Evolutionary conservation across 805 yeast species (phyloP), one percentile per base, ranked within the genome.

Genomic region (Kluyveromyces siamensis): DNA sequence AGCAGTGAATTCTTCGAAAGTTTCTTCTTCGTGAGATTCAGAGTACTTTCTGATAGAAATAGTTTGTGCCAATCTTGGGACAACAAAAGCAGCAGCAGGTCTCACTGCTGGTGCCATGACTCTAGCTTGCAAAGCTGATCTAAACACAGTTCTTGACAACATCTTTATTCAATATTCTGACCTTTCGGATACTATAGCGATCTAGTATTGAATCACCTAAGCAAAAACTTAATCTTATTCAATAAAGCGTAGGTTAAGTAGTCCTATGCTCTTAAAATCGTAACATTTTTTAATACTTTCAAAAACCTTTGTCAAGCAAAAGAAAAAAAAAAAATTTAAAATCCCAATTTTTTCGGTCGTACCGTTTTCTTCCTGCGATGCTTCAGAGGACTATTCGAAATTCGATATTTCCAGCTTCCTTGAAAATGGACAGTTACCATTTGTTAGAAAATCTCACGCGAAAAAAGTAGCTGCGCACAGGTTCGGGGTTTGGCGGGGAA

Each of bases 1-100:
- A 54, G 65, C 77, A 48, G 96, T 87, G 77, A 88, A 89, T 74
- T 90, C 96, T 73, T 89, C 97, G 58, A 87, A 90, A 48, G 96
- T 81, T 75, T 89, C 97, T 68, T 87, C 96, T 57, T 83, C 87
- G 67, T 87, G 95, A 58, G 75, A 83, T 50, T 74, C 77, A 48
- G 95, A 84, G 77, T 86, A 89, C 62, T 75, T 75, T 80, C 96
- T 81, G 50, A 72, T 52, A 40, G 58, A 61, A 18, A 43, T 27
- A 19, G 27, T 14, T 36, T 43, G 45, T 3, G 45, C 16, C 48
- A 56, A 35, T 46, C 51, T 50, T 51, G 54, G 53, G 37, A 40
- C 40, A 35, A 42, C 37, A 16, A 45, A 30, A 9, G 40, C 37
- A 19, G 45, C 41, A 14, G 33, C 39, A 27, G 37, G 33, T 35